Evolutionary conservation across 2,329 filamentous ascomycete genomes (phyloP).

Genomic region (Xylariaceae sp.): DNA sequence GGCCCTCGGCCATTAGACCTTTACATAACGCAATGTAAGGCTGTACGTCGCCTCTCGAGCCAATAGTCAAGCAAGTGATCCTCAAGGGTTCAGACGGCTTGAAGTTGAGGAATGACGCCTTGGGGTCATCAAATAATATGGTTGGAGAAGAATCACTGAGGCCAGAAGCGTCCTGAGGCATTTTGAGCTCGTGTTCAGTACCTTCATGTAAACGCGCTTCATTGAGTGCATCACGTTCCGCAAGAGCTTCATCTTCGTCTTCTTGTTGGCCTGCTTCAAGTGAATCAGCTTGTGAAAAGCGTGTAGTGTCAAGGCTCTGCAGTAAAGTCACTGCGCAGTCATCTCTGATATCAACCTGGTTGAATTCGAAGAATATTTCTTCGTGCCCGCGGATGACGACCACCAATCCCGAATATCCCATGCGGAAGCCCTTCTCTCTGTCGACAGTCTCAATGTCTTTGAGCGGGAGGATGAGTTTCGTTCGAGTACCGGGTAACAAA

Average conservation of each 20-base stretch:
- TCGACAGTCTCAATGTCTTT: conserved; percentile 91
- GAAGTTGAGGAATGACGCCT: conserved; percentile 87
- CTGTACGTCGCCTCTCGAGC: conserved; percentile 93
- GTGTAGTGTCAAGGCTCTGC: conserved; percentile 74
- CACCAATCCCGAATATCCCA: conserved; percentile 88
- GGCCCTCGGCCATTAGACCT: conserved; percentile 84
- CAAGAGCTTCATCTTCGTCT: conserved; percentile 75
- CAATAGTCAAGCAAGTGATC: conserved; percentile 94
- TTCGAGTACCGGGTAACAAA: conserved; percentile 84
- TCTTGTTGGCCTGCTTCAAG: conserved; percentile 72
- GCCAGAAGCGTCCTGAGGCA: conserved; percentile 53
- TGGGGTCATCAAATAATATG: conserved; percentile 87
- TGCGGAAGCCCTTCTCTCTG: conserved; percentile 93
- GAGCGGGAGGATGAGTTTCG: conserved; percentile 89
- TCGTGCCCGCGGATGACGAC: conserved; percentile 94
- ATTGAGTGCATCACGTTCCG: conserved; percentile 81
- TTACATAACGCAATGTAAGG: conserved; percentile 98
- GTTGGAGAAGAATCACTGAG: conserved; percentile 66
- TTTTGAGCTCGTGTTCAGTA: conserved; percentile 55
- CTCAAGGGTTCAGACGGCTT: conserved; percentile 80
- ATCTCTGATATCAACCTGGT: conserved; percentile 76
- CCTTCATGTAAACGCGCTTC: conserved; percentile 68
- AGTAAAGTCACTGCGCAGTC: conserved; percentile 86
- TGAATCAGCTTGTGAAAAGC: conserved; percentile 71
- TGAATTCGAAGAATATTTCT: conserved; percentile 96